A percentile compares a stretch with the other conserved stretches of the same genome.
These are phyloP conservation scores for Neoboletus brunneissimus DNA, from an alignment of 768 basidiomycete genomes.

Conservation along the genomic window DNA sequence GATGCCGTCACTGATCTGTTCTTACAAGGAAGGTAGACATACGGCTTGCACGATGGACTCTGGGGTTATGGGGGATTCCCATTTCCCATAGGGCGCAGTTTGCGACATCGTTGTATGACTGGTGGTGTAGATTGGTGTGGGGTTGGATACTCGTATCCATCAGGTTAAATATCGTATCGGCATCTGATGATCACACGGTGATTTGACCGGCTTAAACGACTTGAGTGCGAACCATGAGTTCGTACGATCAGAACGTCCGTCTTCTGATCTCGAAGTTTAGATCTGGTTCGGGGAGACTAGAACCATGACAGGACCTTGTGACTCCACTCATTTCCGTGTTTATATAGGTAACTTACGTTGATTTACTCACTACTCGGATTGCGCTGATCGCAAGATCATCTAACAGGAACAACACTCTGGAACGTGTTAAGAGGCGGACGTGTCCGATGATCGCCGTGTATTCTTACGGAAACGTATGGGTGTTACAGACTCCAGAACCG, in stretches of 20 bases:
- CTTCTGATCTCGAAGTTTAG: no score
- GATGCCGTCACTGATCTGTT: not conserved
- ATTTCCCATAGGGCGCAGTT: slow-evolving; percentile 57
- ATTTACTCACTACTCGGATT: no score
- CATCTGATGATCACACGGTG: not conserved
- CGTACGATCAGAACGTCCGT: no score
- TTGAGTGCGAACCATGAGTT: no score
- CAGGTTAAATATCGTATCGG: not conserved
- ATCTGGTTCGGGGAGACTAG: no score
- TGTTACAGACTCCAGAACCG: not conserved
- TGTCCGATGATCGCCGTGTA: not conserved
- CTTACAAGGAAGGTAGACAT: slow-evolving; percentile 17
- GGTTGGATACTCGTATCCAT: not conserved
- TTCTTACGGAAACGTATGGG: not conserved
- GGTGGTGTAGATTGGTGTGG: not conserved
- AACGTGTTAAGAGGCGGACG: not conserved
- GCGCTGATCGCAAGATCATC: not conserved
- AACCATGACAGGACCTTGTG: not conserved
- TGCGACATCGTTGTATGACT: slow-evolving; percentile 10
- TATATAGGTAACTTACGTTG: not conserved
- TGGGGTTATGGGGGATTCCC: slow-evolving; percentile 56
- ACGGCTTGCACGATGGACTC: slow-evolving; percentile 50
- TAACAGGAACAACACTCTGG: not conserved
- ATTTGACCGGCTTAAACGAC: not conserved
- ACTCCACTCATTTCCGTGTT: not conserved